Conservation (phyloP, 768 basidiomycete genomes). For the Phylloporus sp. region DNA sequence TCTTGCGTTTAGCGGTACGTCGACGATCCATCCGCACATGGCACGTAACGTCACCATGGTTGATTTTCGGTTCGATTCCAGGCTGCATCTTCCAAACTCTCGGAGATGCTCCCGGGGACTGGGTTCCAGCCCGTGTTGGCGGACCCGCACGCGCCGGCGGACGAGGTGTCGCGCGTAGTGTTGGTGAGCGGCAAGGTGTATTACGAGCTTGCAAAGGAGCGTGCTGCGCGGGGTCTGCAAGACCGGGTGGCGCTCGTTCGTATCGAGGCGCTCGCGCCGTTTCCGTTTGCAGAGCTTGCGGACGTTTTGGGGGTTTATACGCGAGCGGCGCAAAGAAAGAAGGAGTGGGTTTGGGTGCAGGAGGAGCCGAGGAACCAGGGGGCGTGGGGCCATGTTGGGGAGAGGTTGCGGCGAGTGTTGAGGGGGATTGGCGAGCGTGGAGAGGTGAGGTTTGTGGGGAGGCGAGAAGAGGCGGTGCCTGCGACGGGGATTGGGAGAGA, state of each 20-base stretch:
- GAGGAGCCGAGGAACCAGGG: constrained; percentile 91
- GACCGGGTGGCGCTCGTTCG: constrained; percentile 62
- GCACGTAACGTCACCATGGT: too few relatives aligned
- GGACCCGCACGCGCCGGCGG: constrained; percentile 36
- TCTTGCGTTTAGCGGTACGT: constrained; percentile 71
- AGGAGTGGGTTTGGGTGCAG: constrained; percentile 59
- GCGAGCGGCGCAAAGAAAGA: constrained; percentile 36
- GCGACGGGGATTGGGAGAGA: constrained; percentile 71
- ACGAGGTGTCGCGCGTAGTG: constrained; percentile 57
- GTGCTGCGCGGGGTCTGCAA: constrained; percentile 43
- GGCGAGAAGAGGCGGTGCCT: constrained; percentile 67
- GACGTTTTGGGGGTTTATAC: constrained; percentile 44
- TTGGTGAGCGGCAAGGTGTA: constrained; percentile 81
- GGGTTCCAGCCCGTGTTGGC: constrained; percentile 64
- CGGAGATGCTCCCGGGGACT: constrained; percentile 55
- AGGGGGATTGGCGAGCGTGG: constrained; percentile 30
- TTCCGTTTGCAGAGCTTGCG: constrained; percentile 63
- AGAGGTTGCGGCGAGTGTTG: constrained; percentile 52
- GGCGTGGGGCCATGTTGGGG: constrained; percentile 61
- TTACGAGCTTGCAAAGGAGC: constrained; percentile 77
- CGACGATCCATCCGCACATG: too few relatives aligned
- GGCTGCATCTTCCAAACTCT: constrained; percentile 68
- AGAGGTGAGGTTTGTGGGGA: constrained; percentile 54
- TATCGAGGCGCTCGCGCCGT: constrained; percentile 84
- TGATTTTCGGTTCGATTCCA: too few relatives aligned